phyloP scores from a whole-genome alignment of 441 rosid species.

The Jatropha podagrica region DNA sequence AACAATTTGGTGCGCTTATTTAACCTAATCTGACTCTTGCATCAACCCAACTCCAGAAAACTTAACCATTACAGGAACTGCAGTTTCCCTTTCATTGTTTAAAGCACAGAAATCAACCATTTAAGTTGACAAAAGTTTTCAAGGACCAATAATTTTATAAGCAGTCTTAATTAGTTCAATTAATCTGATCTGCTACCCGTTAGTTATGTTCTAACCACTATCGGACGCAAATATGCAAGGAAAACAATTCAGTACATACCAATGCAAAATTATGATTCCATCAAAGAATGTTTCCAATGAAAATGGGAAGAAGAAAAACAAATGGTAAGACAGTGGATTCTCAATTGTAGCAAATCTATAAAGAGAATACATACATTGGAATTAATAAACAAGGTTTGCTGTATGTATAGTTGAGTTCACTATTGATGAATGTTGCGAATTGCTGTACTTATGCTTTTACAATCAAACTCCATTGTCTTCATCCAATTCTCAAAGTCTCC shows the following conservation, averaged over 20 bases:
- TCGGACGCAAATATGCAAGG: too few relatives aligned
- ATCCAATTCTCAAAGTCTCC: slow-evolving; percentile 94
- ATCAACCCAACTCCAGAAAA: too few relatives aligned
- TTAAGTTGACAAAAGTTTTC: too few relatives aligned
- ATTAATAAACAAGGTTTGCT: neutral
- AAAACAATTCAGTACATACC: neutral
- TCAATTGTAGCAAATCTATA: neutral
- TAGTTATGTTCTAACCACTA: too few relatives aligned
- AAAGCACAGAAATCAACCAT: too few relatives aligned
- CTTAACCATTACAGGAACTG: too few relatives aligned
- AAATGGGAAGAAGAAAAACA: neutral
- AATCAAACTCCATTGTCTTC: slow-evolving; percentile 86
- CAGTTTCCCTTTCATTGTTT: too few relatives aligned
- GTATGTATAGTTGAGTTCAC: slow-evolving; percentile 13
- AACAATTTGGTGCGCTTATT: too few relatives aligned
- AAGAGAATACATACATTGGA: neutral
- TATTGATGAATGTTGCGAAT: slow-evolving; percentile 61
- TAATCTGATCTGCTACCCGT: too few relatives aligned
- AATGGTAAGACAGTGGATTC: neutral
- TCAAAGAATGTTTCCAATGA: neutral
- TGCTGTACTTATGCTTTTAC: slow-evolving; percentile 64
- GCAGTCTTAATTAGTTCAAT: too few relatives aligned
- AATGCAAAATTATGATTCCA: neutral
- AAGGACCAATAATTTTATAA: too few relatives aligned
- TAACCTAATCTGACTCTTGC: too few relatives aligned